A percentile compares a stretch with the other conserved stretches of the same genome.
These are phyloP conservation scores for Croton laevigatus DNA, from an alignment of 441 rosid genomes.

Conservation along the genomic window DNA sequence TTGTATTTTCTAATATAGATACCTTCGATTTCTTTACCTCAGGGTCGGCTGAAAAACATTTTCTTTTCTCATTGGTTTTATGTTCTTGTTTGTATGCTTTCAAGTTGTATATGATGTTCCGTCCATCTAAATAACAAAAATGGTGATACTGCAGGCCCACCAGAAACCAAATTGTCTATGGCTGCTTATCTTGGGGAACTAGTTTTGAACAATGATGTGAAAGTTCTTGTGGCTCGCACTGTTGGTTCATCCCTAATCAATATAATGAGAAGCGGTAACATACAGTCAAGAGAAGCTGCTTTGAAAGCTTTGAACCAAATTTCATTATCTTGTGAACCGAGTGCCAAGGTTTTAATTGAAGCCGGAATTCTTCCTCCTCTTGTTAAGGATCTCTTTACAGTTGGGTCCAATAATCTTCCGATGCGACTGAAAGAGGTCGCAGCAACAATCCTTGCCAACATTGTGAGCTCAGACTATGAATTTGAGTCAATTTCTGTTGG, in stretches of 20 bases:
- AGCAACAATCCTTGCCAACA: conserved; percentile 89
- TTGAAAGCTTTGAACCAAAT: conserved; percentile 85
- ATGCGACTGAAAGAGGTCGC: conserved; percentile 87
- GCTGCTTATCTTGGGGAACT: conserved; percentile 87
- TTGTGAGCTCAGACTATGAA: conserved; percentile 76
- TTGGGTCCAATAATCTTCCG: conserved; percentile 69
- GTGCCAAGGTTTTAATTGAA: conserved; percentile 76
- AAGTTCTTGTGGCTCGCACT: conserved; percentile 75
- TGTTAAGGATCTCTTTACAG: conserved; percentile 72
- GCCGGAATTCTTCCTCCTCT: conserved; percentile 89
- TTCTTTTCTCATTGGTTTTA: neutral
- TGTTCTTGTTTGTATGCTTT: neutral
- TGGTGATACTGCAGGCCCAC: conserved; percentile 60
- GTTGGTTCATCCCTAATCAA: conserved; percentile 78
- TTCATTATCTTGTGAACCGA: conserved; percentile 62
- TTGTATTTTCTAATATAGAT: neutral
- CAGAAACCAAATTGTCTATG: conserved; percentile 83
- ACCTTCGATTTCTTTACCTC: neutral
- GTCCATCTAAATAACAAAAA: conserved; percentile 22
- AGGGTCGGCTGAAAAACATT: neutral
- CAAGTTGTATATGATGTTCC: neutral
- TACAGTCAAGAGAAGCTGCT: conserved; percentile 78
- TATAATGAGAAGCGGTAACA: conserved; percentile 67
- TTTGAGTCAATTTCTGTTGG: conserved; percentile 65
- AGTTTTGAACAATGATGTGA: conserved; percentile 69